Percentiles rank a stretch among this genome's conserved stretches.
These are phyloP conservation scores for Cryptococcus sp. DNA, from an alignment of 1,284 basidiomycete genomes.

Conservation along the genomic window DNA sequence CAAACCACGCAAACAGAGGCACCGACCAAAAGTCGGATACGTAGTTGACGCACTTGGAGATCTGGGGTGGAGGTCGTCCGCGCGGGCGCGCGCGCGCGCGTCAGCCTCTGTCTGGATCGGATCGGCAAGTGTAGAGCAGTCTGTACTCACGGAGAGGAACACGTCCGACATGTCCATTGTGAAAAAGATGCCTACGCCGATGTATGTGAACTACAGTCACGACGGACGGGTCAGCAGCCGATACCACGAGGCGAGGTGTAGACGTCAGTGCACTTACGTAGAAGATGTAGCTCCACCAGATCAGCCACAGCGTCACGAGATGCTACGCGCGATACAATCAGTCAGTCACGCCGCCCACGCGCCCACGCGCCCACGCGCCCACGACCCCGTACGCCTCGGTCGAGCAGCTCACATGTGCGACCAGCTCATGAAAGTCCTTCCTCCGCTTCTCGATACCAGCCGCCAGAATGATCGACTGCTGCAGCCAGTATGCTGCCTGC, in stretches of 20 bases:
- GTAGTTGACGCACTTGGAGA: constrained; percentile 85
- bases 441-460: constrained; percentile 89
- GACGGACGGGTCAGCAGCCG: constrained; percentile 4
- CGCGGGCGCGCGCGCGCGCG: too few species aligned
- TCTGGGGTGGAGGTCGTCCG: constrained; percentile 49
- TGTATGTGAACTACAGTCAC: constrained; percentile 60
- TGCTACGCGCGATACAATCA: constrained; percentile 53
- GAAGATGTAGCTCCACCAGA: constrained; percentile 84
- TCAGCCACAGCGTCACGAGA: constrained; percentile 90
- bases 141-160: constrained; percentile 70
- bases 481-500: constrained; percentile 87
- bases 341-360: background rate
- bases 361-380: too few species aligned
- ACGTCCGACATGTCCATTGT: constrained; percentile 96
- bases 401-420: constrained; percentile 56
- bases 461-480: constrained; percentile 83
- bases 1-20: constrained; percentile 65
- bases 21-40: constrained; percentile 66
- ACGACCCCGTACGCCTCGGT: too few species aligned
- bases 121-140: background rate
- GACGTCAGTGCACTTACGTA: constrained; percentile 59
- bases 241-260: background rate
- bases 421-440: constrained; percentile 83
- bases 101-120: background rate
- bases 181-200: constrained; percentile 88